These are phyloP conservation scores for Mycena indigotica DNA, from an alignment of 768 basidiomycete genomes.

Conservation along the genomic window DNA sequence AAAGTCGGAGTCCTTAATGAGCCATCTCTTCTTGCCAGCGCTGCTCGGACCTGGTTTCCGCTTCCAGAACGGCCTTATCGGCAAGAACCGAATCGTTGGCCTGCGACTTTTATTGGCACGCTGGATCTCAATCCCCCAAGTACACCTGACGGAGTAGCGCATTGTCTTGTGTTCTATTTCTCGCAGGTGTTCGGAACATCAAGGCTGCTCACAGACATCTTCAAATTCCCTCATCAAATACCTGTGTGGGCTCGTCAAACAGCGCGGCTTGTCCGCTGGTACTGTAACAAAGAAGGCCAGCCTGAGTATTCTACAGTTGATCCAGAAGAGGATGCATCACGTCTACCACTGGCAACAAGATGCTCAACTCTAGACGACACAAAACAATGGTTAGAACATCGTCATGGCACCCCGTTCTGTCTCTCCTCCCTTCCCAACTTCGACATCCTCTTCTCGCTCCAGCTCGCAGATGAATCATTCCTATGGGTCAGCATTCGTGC, in stretches of 20 bases:
- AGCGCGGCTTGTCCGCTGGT: slow-evolving; percentile 40
- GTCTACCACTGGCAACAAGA: not conserved
- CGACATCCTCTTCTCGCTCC: slow-evolving; percentile 2
- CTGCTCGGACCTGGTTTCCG: not conserved
- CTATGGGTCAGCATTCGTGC: slow-evolving; percentile 2
- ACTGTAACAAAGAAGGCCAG: slow-evolving; percentile 11
- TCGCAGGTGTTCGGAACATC: slow-evolving; percentile 1
- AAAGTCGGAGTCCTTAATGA: not conserved
- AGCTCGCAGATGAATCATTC: slow-evolving; percentile 5
- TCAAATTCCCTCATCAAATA: slow-evolving; percentile 34
- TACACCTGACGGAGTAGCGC: too few species aligned
- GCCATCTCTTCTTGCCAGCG: not conserved
- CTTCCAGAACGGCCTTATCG: not conserved
- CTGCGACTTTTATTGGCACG: not conserved
- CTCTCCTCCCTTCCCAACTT: not conserved
- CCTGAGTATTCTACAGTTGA: not conserved
- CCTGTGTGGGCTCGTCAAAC: slow-evolving; percentile 41
- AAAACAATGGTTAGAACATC: slow-evolving; percentile 4
- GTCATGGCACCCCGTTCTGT: slow-evolving; percentile 2
- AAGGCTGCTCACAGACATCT: slow-evolving; percentile 30
- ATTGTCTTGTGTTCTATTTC: too few species aligned
- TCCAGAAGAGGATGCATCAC: not conserved
- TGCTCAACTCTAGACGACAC: not conserved
- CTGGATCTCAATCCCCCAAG: not conserved
- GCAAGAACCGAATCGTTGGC: not conserved